Evolutionary conservation across 2,329 filamentous ascomycete species (phyloP).

Genomic region (Rhynchosporium agropyri): DNA sequence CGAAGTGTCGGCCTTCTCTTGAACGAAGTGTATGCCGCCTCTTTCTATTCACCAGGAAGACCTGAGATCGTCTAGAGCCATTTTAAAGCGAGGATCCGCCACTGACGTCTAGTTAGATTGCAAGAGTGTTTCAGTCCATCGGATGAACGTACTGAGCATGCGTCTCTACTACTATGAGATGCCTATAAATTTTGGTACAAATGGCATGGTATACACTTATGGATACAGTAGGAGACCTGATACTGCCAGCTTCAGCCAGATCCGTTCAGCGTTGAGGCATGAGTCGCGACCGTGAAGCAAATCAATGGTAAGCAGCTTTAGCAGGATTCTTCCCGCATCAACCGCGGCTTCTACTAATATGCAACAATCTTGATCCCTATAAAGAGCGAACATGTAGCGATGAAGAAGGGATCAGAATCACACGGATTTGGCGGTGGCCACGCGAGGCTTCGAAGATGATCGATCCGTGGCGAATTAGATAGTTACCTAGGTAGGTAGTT

Average conservation of each 20-base stretch:
- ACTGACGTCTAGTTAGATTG: slow-evolving; percentile 9
- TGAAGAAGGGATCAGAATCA: background rate
- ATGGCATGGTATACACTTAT: background rate
- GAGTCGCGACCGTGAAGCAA: no score
- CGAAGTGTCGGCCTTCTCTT: no score
- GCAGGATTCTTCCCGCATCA: background rate
- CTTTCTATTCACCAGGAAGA: background rate
- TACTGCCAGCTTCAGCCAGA: background rate
- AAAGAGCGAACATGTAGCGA: background rate
- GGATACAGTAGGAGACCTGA: background rate
- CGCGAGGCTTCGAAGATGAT: no score
- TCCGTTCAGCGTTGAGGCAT: no score
- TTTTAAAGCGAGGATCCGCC: background rate
- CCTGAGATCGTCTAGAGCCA: background rate
- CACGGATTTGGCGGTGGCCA: no score
- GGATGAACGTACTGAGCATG: slow-evolving; percentile 10
- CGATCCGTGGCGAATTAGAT: no score
- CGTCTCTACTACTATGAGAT: background rate
- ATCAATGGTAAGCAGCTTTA: no score
- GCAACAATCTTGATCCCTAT: background rate
- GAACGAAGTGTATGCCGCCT: background rate
- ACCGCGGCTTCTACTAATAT: no score
- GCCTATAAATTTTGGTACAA: background rate
- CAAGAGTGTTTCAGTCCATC: background rate
- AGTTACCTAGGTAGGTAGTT: background rate